Evolutionary conservation across 129 eudicot species (phyloP).

Genomic region (Kitagawia praeruptora): DNA sequence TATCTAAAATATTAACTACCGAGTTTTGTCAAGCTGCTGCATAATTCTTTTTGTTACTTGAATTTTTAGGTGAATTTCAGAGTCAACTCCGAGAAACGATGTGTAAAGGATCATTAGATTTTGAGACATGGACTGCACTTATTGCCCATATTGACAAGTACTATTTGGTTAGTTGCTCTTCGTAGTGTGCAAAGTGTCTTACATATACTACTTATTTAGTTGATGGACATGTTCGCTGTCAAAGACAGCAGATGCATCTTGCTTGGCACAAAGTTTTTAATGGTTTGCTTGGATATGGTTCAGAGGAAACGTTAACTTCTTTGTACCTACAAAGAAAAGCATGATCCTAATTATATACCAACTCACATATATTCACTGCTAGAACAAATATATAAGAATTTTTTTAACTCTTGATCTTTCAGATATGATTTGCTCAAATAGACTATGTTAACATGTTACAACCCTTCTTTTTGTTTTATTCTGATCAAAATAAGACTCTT

Average conservation of each 20-base stretch:
- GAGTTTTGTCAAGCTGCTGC: neutral
- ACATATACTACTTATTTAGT: neutral
- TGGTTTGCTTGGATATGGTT: neutral
- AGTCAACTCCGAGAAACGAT: conserved; percentile 35
- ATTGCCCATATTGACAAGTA: conserved; percentile 50
- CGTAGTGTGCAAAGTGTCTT: neutral
- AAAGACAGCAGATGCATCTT: neutral
- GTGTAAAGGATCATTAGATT: conserved; percentile 38
- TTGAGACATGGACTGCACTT: conserved; percentile 59
- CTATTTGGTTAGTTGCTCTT: conserved; percentile 37
- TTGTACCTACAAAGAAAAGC: neutral
- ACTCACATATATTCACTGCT: neutral
- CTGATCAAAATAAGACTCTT: conserved; percentile 4
- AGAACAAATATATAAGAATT: neutral
- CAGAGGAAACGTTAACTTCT: neutral
- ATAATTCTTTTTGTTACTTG: neutral
- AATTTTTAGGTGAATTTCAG: conserved; percentile 28
- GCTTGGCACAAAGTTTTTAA: neutral
- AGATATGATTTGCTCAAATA: neutral
- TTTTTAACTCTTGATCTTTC: neutral
- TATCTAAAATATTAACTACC: neutral
- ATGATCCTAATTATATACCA: neutral
- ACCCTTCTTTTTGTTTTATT: neutral
- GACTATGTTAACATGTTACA: neutral
- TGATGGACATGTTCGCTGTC: neutral